Percentiles rank a stretch among this genome's conserved stretches.
Evolutionary conservation across 2,329 filamentous ascomycete species (phyloP).

Genomic region (Ophiostoma tasmaniense): DNA sequence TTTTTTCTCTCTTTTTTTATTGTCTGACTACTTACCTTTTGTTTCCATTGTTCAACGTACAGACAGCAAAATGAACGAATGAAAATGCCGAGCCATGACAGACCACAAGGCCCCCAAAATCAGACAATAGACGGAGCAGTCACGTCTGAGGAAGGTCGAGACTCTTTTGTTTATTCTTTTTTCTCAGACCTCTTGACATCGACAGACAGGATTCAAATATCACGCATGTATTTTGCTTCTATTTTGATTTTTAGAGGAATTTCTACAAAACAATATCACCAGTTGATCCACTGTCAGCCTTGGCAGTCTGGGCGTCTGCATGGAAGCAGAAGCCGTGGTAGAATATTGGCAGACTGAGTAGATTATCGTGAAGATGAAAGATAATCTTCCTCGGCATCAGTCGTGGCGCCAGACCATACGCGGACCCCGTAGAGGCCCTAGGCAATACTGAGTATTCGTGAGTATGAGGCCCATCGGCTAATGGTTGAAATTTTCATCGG

Average conservation of each 20-base stretch:
- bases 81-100: background rate
- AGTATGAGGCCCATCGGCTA: background rate
- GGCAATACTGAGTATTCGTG: too few species aligned
- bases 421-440: background rate
- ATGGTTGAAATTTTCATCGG: background rate
- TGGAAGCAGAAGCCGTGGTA: too few species aligned
- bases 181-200: background rate
- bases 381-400: background rate
- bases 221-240: background rate
- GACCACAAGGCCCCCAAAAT: background rate
- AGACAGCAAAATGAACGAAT: background rate
- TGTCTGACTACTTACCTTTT: background rate
- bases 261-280: background rate
- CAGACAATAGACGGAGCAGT: background rate
- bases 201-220: background rate
- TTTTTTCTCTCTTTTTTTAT: background rate
- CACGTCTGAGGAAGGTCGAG: background rate
- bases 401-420: background rate
- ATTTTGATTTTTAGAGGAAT: too few species aligned
- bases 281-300: background rate
- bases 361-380: background rate
- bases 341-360: too few species aligned
- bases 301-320: background rate
- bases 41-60: background rate
- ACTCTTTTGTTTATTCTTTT: too few species aligned